Conservation (phyloP, 768 basidiomycete genomes). For the Gymnopilus junonius region DNA sequence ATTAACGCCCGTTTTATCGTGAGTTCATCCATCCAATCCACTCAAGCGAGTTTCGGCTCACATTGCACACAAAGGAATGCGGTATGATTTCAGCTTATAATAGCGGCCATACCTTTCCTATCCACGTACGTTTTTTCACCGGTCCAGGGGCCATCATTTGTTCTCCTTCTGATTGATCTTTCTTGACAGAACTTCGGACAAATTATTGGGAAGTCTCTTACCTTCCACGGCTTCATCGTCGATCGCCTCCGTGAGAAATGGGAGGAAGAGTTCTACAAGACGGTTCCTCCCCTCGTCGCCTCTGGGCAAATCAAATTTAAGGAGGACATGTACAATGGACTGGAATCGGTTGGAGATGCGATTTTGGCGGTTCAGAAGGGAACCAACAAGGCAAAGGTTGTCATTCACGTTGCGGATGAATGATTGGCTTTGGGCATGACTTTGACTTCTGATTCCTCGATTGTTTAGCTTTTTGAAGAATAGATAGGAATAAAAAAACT, state of each 20-base stretch:
- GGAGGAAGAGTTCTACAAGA: slow-evolving; percentile 43
- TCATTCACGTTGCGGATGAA: slow-evolving; percentile 39
- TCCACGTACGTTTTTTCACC: no score
- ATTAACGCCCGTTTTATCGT: slow-evolving; percentile 54
- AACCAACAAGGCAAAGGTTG: slow-evolving; percentile 37
- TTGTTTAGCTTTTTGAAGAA: no score
- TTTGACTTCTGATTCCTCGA: no score
- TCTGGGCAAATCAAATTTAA: slow-evolving; percentile 50
- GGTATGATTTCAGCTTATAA: slow-evolving; percentile 47
- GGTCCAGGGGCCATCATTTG: no score
- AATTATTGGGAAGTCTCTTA: slow-evolving; percentile 45
- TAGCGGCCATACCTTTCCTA: slow-evolving; percentile 23
- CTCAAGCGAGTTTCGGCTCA: not conserved
- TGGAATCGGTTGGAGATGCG: slow-evolving; percentile 43
- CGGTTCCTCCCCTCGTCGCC: slow-evolving; percentile 43
- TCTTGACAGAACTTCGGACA: slow-evolving; percentile 38
- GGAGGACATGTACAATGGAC: slow-evolving; percentile 50
- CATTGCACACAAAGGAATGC: slow-evolving; percentile 36
- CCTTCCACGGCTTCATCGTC: slow-evolving; percentile 43
- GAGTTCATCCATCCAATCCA: slow-evolving; percentile 20
- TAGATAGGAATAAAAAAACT: no score
- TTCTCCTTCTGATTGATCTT: not conserved
- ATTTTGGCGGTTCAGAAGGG: slow-evolving; percentile 40
- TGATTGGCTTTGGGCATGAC: no score
- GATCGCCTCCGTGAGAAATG: slow-evolving; percentile 36